These are phyloP conservation scores for Penicillium salamii DNA, from an alignment of 495 filamentous ascomycete genomes.

Conservation along the genomic window DNA sequence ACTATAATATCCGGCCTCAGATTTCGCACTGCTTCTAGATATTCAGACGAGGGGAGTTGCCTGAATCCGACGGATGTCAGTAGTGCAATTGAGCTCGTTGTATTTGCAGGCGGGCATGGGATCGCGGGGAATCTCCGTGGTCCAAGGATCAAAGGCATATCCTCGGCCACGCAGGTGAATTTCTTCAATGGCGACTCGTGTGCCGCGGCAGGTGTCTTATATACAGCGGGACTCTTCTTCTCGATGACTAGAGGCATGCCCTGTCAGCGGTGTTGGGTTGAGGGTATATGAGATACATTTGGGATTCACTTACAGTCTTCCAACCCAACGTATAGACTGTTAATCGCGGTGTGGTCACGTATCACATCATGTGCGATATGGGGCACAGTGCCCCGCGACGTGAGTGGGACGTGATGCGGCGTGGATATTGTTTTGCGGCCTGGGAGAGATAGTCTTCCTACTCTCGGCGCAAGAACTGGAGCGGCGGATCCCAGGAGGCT, in stretches of 20 bases:
- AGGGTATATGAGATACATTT: not conserved
- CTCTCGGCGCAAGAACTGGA: constrained; percentile 41
- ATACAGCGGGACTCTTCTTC: constrained; percentile 47
- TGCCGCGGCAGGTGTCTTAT: constrained; percentile 36
- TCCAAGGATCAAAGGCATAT: constrained; percentile 68
- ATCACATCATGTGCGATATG: constrained; percentile 88
- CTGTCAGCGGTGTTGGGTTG: constrained; percentile 16
- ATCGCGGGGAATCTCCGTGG: constrained; percentile 77
- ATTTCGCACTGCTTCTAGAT: constrained; percentile 55
- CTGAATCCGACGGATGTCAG: constrained; percentile 82
- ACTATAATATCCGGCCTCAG: constrained; percentile 80
- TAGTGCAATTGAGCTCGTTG: constrained; percentile 66
- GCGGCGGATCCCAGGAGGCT: constrained; percentile 23
- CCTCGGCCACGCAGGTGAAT: constrained; percentile 62
- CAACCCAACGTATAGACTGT: constrained; percentile 73
- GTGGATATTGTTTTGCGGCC: constrained; percentile 65
- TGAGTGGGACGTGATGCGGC: constrained; percentile 74
- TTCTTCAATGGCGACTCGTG: constrained; percentile 59
- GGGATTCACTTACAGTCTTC: constrained; percentile 78
- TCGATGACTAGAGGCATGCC: constrained; percentile 67
- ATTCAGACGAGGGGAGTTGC: constrained; percentile 63
- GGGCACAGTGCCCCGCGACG: constrained; percentile 78
- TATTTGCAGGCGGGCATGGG: constrained; percentile 68
- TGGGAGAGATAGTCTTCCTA: constrained; percentile 61
- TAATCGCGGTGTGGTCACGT: constrained; percentile 57